A percentile compares a stretch with the other conserved stretches of the same genome.
These are phyloP conservation scores for Myriosclerotinia scirpicola DNA, from an alignment of 2,329 filamentous ascomycete genomes.

Conservation along the genomic window DNA sequence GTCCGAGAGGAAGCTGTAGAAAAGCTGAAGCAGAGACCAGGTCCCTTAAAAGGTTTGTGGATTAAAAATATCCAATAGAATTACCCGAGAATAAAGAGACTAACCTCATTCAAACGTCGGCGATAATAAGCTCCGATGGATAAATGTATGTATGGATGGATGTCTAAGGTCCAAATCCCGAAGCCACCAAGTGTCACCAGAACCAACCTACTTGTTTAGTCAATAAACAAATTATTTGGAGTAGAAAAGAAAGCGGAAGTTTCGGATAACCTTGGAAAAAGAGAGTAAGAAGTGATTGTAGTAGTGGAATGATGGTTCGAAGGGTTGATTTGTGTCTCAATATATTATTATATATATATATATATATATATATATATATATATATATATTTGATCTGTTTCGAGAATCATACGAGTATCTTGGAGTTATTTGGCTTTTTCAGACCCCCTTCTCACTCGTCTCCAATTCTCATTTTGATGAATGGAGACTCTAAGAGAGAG, in stretches of 20 bases:
- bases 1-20: slow-evolving; percentile 22
- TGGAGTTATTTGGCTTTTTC: neutral
- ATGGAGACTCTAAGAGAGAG: neutral
- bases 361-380: too few relatives aligned
- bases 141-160: neutral
- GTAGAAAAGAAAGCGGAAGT: neutral
- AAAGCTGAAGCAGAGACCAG: slow-evolving; percentile 9
- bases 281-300: neutral
- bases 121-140: slow-evolving; percentile 20
- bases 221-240: neutral
- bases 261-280: neutral
- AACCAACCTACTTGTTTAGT: neutral
- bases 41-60: neutral
- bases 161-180: neutral
- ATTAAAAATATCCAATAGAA: neutral
- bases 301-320: neutral
- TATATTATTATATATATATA: neutral
- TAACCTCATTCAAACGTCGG: neutral
- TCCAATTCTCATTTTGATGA: neutral
- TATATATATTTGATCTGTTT: neutral
- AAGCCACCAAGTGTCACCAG: neutral
- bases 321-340: neutral
- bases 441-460: neutral
- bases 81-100: too few relatives aligned
- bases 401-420: neutral